Evolutionary conservation across 2,329 filamentous ascomycete species (phyloP).

Genomic region (Aureobasidium sp.): DNA sequence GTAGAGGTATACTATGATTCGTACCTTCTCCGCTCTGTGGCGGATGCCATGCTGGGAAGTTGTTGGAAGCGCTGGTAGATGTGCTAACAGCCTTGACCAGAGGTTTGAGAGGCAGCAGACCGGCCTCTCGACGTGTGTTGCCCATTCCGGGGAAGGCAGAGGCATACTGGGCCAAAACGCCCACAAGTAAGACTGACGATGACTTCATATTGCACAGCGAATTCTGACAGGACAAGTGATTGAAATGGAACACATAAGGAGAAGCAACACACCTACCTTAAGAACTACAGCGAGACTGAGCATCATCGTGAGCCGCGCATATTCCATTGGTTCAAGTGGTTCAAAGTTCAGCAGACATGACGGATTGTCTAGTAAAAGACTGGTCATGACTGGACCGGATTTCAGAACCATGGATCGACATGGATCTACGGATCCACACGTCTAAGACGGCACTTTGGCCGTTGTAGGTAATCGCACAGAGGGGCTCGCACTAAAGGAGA

Average conservation of each 20-base stretch:
- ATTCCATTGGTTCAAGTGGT: not conserved
- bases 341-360: not conserved
- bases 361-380: not conserved
- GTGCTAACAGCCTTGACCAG: not conserved
- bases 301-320: not conserved
- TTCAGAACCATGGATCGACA: not conserved
- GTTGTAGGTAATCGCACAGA: not conserved
- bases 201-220: not conserved
- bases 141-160: constrained; percentile 8
- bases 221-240: not conserved
- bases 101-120: not conserved
- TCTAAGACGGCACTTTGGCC: not conserved
- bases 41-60: constrained; percentile 9
- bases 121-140: not conserved
- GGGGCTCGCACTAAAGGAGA: not conserved
- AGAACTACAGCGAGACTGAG: not conserved
- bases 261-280: not conserved
- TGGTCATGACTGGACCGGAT: constrained; percentile 2
- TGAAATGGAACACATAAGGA: not conserved
- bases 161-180: not conserved
- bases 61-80: not conserved
- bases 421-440: constrained; percentile 1
- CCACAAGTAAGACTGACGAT: not conserved
- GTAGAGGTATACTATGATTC: not conserved
- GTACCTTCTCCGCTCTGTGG: constrained; percentile 3